These are phyloP conservation scores for Candida rishiriensis DNA, from an alignment of 805 yeast species.

Conservation along the genomic window DNA sequence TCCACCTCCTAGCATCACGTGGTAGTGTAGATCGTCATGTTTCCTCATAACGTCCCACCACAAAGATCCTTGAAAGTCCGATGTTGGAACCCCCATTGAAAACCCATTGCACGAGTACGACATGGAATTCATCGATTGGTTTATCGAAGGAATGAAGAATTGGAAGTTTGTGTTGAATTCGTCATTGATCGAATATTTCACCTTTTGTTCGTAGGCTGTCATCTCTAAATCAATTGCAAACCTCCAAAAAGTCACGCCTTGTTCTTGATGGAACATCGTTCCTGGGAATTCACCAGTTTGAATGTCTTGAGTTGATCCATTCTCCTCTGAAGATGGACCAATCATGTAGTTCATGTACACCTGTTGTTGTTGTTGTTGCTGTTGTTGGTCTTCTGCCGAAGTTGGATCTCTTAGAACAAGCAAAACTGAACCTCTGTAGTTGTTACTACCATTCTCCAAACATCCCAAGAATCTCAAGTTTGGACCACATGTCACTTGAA, in stretches of 20 bases:
- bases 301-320: conserved; percentile 6
- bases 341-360: conserved; percentile 32
- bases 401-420: conserved; percentile 51
- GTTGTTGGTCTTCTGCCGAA: conserved; percentile 6
- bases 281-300: conserved; percentile 44
- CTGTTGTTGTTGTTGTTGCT: too few relatives aligned
- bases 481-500: conserved; percentile 73
- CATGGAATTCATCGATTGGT: conserved; percentile 73
- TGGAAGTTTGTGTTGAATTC: conserved; percentile 39
- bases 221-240: conserved; percentile 52
- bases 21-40: conserved; percentile 62
- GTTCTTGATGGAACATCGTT: conserved; percentile 36
- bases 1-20: conserved; percentile 97
- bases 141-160: conserved; percentile 63
- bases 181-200: conserved; percentile 57
- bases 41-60: conserved; percentile 81
- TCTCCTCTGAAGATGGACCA: conserved; percentile 29
- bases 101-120: conserved; percentile 91
- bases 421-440: conserved; percentile 67
- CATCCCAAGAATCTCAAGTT: conserved; percentile 63
- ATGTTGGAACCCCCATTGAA: conserved; percentile 66
- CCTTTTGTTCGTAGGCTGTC: conserved; percentile 49
- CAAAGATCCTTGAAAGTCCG: conserved; percentile 63
- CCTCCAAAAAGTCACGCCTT: conserved; percentile 59
- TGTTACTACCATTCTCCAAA: conserved; percentile 40